These are phyloP conservation scores for Prosopis cineraria DNA, from an alignment of 306 rosid genomes.

Conservation along the genomic window DNA sequence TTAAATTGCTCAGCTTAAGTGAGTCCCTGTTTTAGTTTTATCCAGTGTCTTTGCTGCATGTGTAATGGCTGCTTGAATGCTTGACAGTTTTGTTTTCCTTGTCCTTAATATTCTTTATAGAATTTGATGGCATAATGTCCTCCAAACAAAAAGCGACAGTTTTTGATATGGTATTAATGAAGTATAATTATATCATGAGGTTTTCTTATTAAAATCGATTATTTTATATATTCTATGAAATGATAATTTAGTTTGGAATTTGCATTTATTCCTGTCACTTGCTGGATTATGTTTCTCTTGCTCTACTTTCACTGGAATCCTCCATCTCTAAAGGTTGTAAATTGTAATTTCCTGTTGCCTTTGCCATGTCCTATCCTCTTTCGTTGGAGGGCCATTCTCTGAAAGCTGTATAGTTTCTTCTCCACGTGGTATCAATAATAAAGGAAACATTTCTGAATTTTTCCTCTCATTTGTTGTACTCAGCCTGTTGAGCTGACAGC, in stretches of 20 bases:
- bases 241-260: constrained; percentile 20
- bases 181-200: constrained; percentile 12
- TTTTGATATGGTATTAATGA: not conserved
- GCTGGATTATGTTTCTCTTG: not conserved
- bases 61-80: not conserved
- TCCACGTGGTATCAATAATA: constrained; percentile 1
- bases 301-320: not conserved
- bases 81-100: not conserved
- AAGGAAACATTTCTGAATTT: constrained; percentile 33
- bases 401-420: not conserved
- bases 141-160: not conserved
- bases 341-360: constrained; percentile 17
- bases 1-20: constrained; percentile 5
- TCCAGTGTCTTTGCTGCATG: not conserved
- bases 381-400: constrained; percentile 4
- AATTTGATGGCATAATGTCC: constrained; percentile 19
- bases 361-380: not conserved
- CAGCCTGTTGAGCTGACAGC: constrained; percentile 80
- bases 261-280: constrained; percentile 16
- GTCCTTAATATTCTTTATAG: not conserved
- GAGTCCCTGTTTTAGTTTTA: not conserved
- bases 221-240: not conserved
- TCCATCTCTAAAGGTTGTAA: not conserved
- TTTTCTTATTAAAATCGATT: constrained; percentile 13
- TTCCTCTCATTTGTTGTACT: constrained; percentile 4